A percentile compares a stretch with the other conserved stretches of the same genome.
phyloP scores from a whole-genome alignment of 2,329 filamentous ascomycete genomes.

The Biscogniauxia sp. region DNA sequence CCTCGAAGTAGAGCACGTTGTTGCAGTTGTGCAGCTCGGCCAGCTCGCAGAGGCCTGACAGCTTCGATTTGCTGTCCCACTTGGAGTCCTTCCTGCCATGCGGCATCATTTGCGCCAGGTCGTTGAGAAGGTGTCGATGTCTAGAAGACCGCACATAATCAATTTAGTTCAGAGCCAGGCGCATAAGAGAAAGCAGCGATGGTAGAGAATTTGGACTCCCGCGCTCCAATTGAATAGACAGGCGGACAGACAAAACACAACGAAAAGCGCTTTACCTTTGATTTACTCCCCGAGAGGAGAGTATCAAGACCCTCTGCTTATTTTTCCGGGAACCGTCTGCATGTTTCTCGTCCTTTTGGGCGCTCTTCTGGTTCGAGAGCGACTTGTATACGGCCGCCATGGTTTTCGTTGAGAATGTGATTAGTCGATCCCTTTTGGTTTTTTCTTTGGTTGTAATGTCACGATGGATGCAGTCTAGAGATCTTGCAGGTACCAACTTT shows the following conservation, averaged over 20 bases:
- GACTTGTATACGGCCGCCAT: slow-evolving; percentile 78
- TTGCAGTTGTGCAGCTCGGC: slow-evolving; percentile 89
- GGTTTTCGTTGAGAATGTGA: slow-evolving; percentile 11
- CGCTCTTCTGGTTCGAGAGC: slow-evolving; percentile 57
- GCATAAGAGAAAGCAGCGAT: background rate
- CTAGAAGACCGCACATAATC: slow-evolving; percentile 56
- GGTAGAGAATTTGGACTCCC: background rate
- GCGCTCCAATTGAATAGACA: background rate
- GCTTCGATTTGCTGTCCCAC: slow-evolving; percentile 91
- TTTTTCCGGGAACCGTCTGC: slow-evolving; percentile 57
- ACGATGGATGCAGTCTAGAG: background rate
- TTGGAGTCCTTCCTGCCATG: slow-evolving; percentile 94
- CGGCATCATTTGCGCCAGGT: slow-evolving; percentile 83
- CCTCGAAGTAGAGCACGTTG: slow-evolving; percentile 92
- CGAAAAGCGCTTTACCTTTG: slow-evolving; percentile 44
- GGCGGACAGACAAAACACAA: too few relatives aligned
- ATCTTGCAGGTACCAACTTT: background rate
- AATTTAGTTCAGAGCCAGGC: background rate
- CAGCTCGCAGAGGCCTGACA: slow-evolving; percentile 58
- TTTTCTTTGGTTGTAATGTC: too few relatives aligned
- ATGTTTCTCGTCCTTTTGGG: slow-evolving; percentile 48
- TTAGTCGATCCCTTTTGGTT: too few relatives aligned
- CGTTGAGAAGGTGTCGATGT: slow-evolving; percentile 89
- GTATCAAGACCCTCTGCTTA: slow-evolving; percentile 78
- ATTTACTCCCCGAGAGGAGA: slow-evolving; percentile 90